Percentiles rank a stretch among this genome's conserved stretches.
Conservation (phyloP, 2,329 filamentous ascomycete species). For the Phaeoacremonium minimum region DNA sequence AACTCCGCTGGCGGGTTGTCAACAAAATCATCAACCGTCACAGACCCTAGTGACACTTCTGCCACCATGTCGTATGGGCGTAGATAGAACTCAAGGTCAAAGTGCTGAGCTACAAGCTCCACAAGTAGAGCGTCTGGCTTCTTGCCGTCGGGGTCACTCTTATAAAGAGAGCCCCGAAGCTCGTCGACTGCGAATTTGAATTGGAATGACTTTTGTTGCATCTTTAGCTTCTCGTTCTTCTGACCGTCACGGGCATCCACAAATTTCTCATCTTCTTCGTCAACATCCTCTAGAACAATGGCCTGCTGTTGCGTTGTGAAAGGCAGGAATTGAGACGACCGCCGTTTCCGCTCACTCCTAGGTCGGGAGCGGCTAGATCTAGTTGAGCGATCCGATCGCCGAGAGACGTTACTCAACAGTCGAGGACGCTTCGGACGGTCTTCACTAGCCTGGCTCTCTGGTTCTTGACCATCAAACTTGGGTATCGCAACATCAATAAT, state of each 20-base stretch:
- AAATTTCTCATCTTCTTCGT: constrained; percentile 61
- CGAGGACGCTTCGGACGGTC: constrained; percentile 36
- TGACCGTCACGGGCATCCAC: constrained; percentile 61
- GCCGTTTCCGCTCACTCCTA: constrained; percentile 47
- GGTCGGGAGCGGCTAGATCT: constrained; percentile 16
- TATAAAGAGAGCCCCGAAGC: constrained; percentile 87
- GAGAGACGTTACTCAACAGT: constrained; percentile 39
- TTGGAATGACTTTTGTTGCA: constrained; percentile 89
- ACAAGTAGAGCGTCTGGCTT: constrained; percentile 79
- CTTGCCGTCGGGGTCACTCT: constrained; percentile 73
- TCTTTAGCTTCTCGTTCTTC: constrained; percentile 55
- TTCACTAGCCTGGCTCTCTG: constrained; percentile 19
- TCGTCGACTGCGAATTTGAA: constrained; percentile 96
- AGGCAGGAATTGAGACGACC: constrained; percentile 66
- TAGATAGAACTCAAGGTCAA: constrained; percentile 82
- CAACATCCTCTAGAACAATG: constrained; percentile 74
- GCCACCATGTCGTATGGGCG: constrained; percentile 90
- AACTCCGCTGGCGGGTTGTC: constrained; percentile 86
- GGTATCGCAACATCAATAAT: constrained; percentile 94
- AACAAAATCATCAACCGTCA: constrained; percentile 92
- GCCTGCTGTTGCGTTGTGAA: constrained; percentile 64
- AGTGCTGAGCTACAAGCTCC: constrained; percentile 85
- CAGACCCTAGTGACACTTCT: constrained; percentile 79
- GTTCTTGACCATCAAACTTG: constrained; percentile 58
- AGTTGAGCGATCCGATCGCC: constrained; percentile 4